These are phyloP conservation scores for Ploettnerulaceae sp. DNA, from an alignment of 2,329 filamentous ascomycete species.

Conservation along the genomic window DNA sequence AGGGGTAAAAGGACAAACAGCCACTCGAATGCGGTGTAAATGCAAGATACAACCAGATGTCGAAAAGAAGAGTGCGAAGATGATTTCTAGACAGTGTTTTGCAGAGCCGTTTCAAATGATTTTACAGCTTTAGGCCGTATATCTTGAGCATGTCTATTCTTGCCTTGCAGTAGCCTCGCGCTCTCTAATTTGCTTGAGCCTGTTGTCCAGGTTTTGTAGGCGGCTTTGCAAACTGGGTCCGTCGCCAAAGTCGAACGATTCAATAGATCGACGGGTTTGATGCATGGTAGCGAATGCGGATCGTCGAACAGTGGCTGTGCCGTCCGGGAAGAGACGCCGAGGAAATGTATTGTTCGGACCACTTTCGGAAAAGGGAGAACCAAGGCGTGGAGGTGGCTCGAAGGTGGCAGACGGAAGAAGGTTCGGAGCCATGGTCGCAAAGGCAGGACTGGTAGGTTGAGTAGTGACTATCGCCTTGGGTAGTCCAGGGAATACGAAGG, in stretches of 20 bases:
- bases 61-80: too few relatives aligned
- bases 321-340: slow-evolving; percentile 46
- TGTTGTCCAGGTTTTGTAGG: slow-evolving; percentile 26
- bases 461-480: too few relatives aligned
- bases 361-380: slow-evolving; percentile 52
- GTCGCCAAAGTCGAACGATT: slow-evolving; percentile 31
- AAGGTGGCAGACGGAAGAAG: slow-evolving; percentile 34
- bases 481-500: slow-evolving; percentile 2
- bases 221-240: slow-evolving; percentile 27
- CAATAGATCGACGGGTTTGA: slow-evolving; percentile 28
- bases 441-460: neutral
- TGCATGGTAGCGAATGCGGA: slow-evolving; percentile 55
- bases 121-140: too few relatives aligned
- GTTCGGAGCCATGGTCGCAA: slow-evolving; percentile 18
- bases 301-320: slow-evolving; percentile 31
- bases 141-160: slow-evolving; percentile 8
- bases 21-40: too few relatives aligned
- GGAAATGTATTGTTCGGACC: slow-evolving; percentile 56
- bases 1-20: too few relatives aligned
- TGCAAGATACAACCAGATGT: too few relatives aligned
- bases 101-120: too few relatives aligned
- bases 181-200: slow-evolving; percentile 29
- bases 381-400: slow-evolving; percentile 41
- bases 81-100: too few relatives aligned
- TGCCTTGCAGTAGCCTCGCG: slow-evolving; percentile 19